A percentile compares a stretch with the other conserved stretches of the same genome.
phyloP scores from a whole-genome alignment of 2,329 filamentous ascomycete species.

The Fusarium tricinctum region DNA sequence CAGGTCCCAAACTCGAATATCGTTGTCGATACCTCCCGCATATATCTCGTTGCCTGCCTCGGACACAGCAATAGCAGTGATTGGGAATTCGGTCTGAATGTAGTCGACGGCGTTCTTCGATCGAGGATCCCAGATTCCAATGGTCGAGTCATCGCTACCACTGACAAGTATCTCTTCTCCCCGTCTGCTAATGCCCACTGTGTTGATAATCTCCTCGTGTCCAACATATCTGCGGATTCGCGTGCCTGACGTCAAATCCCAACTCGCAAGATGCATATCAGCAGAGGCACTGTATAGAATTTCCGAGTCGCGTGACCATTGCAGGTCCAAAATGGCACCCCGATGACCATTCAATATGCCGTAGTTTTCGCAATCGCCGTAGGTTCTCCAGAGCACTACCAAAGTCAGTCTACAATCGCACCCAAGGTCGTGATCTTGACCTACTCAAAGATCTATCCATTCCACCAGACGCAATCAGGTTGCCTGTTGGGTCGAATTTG shows the following conservation, averaged over 20 bases:
- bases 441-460: conserved; percentile 93
- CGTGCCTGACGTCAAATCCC: conserved; percentile 93
- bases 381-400: conserved; percentile 91
- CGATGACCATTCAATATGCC: conserved; percentile 90
- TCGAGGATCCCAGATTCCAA: conserved; percentile 96
- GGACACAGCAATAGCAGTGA: conserved; percentile 91
- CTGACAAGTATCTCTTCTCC: conserved; percentile 93
- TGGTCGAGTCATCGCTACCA: conserved; percentile 92
- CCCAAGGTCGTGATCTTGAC: conserved; percentile 50
- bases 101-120: conserved; percentile 90
- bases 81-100: conserved; percentile 90
- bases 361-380: conserved; percentile 95
- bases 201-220: conserved; percentile 96
- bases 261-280: conserved; percentile 92
- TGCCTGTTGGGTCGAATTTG: conserved; percentile 89
- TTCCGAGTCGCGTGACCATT: conserved; percentile 96
- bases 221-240: conserved; percentile 92
- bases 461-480: conserved; percentile 91
- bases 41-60: conserved; percentile 97
- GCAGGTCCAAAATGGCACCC: conserved; percentile 89
- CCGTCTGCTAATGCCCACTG: conserved; percentile 87
- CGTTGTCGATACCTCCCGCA: conserved; percentile 94
- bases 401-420: conserved; percentile 28
- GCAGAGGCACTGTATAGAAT: conserved; percentile 93
- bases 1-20: conserved; percentile 97